A percentile compares a stretch with the other conserved stretches of the same genome.
Evolutionary conservation across 2,329 filamentous ascomycete genomes (phyloP).

Genomic region (Talaromyces sp.): DNA sequence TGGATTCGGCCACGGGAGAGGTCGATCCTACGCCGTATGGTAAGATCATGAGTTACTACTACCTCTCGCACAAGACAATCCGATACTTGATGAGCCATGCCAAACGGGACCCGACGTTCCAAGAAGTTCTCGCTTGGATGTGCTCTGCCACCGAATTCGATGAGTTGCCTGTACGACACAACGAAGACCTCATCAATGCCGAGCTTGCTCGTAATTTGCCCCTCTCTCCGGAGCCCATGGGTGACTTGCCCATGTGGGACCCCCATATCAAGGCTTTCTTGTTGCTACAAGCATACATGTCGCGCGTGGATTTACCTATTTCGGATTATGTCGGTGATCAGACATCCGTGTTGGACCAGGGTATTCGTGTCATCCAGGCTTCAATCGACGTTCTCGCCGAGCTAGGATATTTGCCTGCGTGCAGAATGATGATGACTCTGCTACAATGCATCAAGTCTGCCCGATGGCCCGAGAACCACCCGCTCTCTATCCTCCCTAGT

Average conservation of each 20-base stretch:
- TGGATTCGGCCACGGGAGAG: conserved; percentile 74
- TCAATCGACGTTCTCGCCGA: conserved; percentile 91
- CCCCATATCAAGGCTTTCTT: conserved; percentile 96
- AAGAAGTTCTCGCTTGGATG: conserved; percentile 87
- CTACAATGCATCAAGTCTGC: conserved; percentile 91
- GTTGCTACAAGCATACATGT: conserved; percentile 91
- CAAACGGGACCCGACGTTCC: conserved; percentile 69
- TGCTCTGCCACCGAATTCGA: conserved; percentile 91
- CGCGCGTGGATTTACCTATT: conserved; percentile 85
- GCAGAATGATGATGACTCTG: conserved; percentile 73
- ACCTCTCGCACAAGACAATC: conserved; percentile 91
- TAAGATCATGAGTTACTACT: conserved; percentile 99
- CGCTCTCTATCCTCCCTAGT: conserved; percentile 73
- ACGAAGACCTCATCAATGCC: conserved; percentile 94
- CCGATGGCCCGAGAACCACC: conserved; percentile 79
- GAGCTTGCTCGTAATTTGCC: conserved; percentile 81
- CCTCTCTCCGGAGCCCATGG: conserved; percentile 54
- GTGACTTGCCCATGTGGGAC: conserved; percentile 86
- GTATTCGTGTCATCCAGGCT: conserved; percentile 93
- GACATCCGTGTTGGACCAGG: conserved; percentile 81
- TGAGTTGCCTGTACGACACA: conserved; percentile 94
- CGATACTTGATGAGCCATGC: conserved; percentile 74
- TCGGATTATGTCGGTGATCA: conserved; percentile 96
- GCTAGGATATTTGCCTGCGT: conserved; percentile 73
- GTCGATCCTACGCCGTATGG: conserved; percentile 85